Evolutionary conservation across 139 green algal species (phyloP).

Genomic region (Closterium sp.): DNA sequence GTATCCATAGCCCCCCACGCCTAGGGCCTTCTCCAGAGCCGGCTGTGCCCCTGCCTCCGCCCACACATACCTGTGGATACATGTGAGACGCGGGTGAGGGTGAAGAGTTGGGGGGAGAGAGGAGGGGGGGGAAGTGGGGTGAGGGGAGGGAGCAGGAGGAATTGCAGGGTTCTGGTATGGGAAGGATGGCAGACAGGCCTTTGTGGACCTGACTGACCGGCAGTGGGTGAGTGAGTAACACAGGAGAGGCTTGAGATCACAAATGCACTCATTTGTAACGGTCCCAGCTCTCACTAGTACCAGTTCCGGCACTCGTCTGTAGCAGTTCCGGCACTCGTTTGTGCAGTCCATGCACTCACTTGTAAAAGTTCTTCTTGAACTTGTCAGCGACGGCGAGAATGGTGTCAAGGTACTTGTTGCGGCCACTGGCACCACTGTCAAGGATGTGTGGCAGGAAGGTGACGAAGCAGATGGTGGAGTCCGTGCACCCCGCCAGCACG

Average conservation of each 20-base stretch:
- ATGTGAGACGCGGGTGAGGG: constrained; percentile 39
- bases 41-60: constrained; percentile 67
- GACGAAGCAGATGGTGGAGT: constrained; percentile 73
- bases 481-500: constrained; percentile 35
- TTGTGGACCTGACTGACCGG: background rate
- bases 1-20: constrained; percentile 75
- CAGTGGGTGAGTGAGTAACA: background rate
- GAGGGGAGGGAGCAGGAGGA: background rate
- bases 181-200: background rate
- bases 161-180: background rate
- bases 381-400: constrained; percentile 66
- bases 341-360: background rate
- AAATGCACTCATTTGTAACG: constrained; percentile 23
- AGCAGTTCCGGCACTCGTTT: too few species aligned
- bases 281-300: too few species aligned
- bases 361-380: constrained; percentile 64
- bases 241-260: background rate
- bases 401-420: constrained; percentile 67
- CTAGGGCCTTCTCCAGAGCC: constrained; percentile 72
- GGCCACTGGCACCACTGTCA: constrained; percentile 72
- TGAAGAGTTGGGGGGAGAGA: background rate
- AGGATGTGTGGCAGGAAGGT: constrained; percentile 90
- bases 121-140: background rate
- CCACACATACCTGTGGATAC: constrained; percentile 77
- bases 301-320: too few species aligned